phyloP scores from a whole-genome alignment of 2,329 filamentous ascomycete genomes.

The Ophiostoma sp. region DNA sequence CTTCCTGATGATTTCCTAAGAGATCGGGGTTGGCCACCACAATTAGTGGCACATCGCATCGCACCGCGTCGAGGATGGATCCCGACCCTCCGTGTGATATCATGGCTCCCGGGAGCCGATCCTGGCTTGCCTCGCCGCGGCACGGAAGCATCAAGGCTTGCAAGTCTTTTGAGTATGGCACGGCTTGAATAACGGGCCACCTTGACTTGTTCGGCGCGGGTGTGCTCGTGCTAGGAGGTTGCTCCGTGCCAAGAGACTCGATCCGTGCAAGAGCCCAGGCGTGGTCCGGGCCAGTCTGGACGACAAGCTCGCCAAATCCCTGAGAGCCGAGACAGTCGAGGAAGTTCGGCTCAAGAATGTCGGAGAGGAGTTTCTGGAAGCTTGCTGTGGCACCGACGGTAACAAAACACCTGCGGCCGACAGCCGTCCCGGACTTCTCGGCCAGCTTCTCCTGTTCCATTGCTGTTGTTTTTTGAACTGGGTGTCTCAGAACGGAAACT shows the following conservation, averaged over 20 bases:
- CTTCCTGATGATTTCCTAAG: slow-evolving; percentile 84
- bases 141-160: slow-evolving; percentile 53
- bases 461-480: background rate
- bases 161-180: slow-evolving; percentile 63
- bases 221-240: too few species aligned
- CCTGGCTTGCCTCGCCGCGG: slow-evolving; percentile 34
- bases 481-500: too few species aligned
- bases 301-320: slow-evolving; percentile 63
- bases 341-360: slow-evolving; percentile 58
- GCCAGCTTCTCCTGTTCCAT: background rate
- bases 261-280: slow-evolving; percentile 43
- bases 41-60: slow-evolving; percentile 68
- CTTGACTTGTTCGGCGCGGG: background rate
- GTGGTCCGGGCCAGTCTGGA: slow-evolving; percentile 76
- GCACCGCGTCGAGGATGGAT: slow-evolving; percentile 76
- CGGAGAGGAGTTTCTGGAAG: slow-evolving; percentile 65
- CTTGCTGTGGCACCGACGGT: slow-evolving; percentile 89
- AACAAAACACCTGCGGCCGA: slow-evolving; percentile 60
- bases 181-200: slow-evolving; percentile 36
- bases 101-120: slow-evolving; percentile 59
- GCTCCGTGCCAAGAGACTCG: slow-evolving; percentile 25
- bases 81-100: slow-evolving; percentile 91
- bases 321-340: slow-evolving; percentile 52
- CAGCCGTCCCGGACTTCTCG: too few species aligned
- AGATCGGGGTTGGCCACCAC: slow-evolving; percentile 81